Conservation (phyloP, 176 grass and related monocot genomes). For the Lolium multiflorum region DNA sequence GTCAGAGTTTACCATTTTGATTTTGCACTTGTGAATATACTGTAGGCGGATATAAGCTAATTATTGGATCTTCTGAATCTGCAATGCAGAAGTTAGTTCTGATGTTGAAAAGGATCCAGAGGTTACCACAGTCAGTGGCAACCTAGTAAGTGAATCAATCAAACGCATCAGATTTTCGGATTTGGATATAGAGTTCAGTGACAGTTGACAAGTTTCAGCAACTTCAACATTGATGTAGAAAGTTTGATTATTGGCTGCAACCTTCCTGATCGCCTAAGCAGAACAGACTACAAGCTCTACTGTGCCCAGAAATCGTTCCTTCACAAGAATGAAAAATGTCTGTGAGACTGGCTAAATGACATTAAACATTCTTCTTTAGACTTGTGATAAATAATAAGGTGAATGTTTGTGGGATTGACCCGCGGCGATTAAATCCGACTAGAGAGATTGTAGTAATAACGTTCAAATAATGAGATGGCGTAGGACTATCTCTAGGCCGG, state of each 20-base stretch:
- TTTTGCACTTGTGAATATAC: background rate
- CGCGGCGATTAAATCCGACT: no score
- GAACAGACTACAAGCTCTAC: constrained; percentile 46
- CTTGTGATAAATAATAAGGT: constrained; percentile 10
- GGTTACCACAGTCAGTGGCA: background rate
- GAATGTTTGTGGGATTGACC: constrained; percentile 4
- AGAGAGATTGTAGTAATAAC: no score
- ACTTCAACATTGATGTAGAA: constrained; percentile 42
- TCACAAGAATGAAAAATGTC: constrained; percentile 29
- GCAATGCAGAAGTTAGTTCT: background rate
- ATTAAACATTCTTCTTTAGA: constrained; percentile 22
- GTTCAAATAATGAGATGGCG: no score
- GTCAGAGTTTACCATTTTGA: background rate
- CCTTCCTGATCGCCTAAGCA: background rate
- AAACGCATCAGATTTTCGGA: background rate
- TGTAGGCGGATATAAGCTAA: background rate
- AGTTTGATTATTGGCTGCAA: constrained; percentile 43
- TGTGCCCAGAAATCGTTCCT: constrained; percentile 44
- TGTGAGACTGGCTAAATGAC: background rate
- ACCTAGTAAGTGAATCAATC: constrained; percentile 15
- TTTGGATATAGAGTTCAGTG: constrained; percentile 30
- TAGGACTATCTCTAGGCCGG: no score
- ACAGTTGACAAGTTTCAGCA: constrained; percentile 15
- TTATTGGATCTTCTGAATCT: constrained; percentile 10
- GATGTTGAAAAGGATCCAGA: constrained; percentile 3